Conservation (phyloP, 2,329 filamentous ascomycete genomes). For the Arachnomyces sp. region DNA sequence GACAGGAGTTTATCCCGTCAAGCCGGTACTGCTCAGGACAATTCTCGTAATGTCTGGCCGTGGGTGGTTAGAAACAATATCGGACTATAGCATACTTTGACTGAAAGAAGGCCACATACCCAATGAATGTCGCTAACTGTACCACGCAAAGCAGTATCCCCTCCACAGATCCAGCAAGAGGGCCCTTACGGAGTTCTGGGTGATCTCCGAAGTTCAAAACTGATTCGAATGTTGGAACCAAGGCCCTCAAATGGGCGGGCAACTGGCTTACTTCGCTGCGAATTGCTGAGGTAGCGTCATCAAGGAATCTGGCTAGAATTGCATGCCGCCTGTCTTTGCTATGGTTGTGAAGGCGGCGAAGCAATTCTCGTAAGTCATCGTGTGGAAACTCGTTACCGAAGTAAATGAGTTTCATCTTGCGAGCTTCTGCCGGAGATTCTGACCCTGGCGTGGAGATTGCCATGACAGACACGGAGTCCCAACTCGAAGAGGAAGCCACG, state of each 20-base stretch:
- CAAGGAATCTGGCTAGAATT: constrained; percentile 35
- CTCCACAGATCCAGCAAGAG: constrained; percentile 39
- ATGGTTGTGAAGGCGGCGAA: constrained; percentile 32
- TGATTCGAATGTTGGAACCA: constrained; percentile 18
- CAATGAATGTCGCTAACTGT: constrained; percentile 38
- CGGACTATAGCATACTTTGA: neutral
- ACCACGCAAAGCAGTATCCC: constrained; percentile 36
- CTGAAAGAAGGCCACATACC: constrained; percentile 27
- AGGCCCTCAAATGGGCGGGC: constrained; percentile 7
- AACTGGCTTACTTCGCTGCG: constrained; percentile 32
- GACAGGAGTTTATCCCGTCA: constrained; percentile 16
- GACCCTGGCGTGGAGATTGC: too few species aligned
- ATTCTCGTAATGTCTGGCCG: constrained; percentile 1
- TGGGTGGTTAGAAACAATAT: neutral
- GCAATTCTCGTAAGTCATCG: constrained; percentile 35
- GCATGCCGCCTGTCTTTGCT: constrained; percentile 34
- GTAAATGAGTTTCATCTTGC: constrained; percentile 27
- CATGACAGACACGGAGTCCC: too few species aligned
- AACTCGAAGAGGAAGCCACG: too few species aligned
- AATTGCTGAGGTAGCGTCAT: constrained; percentile 34
- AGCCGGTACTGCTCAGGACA: constrained; percentile 12
- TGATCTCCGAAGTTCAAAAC: constrained; percentile 12
- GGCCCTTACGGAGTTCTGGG: constrained; percentile 31
- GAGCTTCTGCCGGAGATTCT: too few species aligned
- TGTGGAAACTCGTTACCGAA: constrained; percentile 45